Base-by-base conservation (phyloP, 1,284 basidiomycete species). In the Microbotryum lychnidis-dioicae region DNA sequence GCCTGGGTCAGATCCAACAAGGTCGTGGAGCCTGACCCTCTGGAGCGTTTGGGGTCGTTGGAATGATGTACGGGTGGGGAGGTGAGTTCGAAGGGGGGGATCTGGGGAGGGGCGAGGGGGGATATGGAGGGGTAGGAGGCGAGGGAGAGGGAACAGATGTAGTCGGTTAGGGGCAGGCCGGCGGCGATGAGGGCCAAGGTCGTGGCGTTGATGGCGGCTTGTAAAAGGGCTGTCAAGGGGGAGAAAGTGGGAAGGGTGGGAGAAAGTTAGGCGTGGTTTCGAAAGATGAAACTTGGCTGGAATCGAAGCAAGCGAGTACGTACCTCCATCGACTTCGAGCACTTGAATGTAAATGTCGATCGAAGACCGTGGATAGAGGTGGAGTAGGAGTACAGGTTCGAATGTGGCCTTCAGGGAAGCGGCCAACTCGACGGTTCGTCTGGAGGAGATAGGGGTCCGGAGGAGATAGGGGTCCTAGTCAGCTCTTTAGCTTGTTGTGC, bases 311-410 rank as follows among this genome's bases (percentile, higher is more conserved):
- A 25, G 16, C 44, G 16, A 25, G 10, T 10, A 75, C 77, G 60
- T 68, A 77, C 80, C 80, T 37, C 94, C 94, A 73, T 98, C 94
- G 73, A 93, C 88, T 70, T 93, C 87, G 50, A 96, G 79, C 37
- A 98, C 86, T 74, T 94, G 90, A 14, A 98, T 81, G 75, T 87
- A 89, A 63, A 98, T 86, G 76, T 96, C 89, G 74, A 98, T 94
- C 74, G 93, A 85, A 33, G 89, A 89, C 56, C 94, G 86, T 8
- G 94, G 94, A 76, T 94, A 97, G 54, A 97, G 81, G 67, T 83
- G 83, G 2, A 87, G 87, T 74, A 93, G 88, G 47, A 98, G 83
- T 57, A 96, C 90, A 49, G 93, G 91, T 73, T 97, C 92, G 71
- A 98, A 97, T 0, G 94, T 97, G 46, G 89, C 86, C 76, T 91